Percentiles rank a stretch among this genome's conserved stretches.
phyloP scores from a whole-genome alignment of 129 eudicot species.

The Scalesia atractyloides region DNA sequence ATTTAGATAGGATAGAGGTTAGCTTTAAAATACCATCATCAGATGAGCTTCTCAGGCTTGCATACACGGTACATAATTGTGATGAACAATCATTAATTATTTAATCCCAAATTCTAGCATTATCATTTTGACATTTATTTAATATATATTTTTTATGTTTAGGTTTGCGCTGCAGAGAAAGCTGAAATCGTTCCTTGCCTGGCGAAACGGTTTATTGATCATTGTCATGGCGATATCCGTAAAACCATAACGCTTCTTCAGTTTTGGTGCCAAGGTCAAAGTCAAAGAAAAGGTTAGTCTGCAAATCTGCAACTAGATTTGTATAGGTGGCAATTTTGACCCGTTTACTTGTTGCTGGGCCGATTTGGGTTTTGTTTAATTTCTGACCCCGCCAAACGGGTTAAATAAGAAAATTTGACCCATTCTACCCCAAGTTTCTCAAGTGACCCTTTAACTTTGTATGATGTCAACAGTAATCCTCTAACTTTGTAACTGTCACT shows the following conservation, averaged over 20 bases:
- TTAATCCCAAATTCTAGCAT: slow-evolving; percentile 8
- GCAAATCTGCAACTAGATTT: slow-evolving; percentile 21
- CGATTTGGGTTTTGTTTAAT: neutral
- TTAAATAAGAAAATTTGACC: neutral
- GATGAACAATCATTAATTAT: neutral
- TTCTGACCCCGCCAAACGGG: neutral
- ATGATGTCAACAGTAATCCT: no score
- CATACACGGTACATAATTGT: slow-evolving; percentile 47
- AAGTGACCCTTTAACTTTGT: no score
- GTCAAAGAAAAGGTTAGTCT: slow-evolving; percentile 46
- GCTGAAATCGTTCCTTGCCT: slow-evolving; percentile 51
- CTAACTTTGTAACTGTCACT: no score
- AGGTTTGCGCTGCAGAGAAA: slow-evolving; percentile 81
- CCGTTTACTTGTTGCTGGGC: neutral
- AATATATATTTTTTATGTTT: slow-evolving; percentile 14
- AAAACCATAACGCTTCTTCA: slow-evolving; percentile 85
- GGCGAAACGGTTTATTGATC: slow-evolving; percentile 55
- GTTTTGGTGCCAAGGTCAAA: slow-evolving; percentile 96
- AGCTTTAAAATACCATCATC: slow-evolving; percentile 62
- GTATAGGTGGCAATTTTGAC: neutral
- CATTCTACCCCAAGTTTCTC: neutral
- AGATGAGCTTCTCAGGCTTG: slow-evolving; percentile 67
- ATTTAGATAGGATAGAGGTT: slow-evolving; percentile 70
- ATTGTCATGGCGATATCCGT: slow-evolving; percentile 85
- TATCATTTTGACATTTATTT: slow-evolving; percentile 18